Conservation (phyloP, 2,329 filamentous ascomycete genomes). For the Hypoxylon sp. region DNA sequence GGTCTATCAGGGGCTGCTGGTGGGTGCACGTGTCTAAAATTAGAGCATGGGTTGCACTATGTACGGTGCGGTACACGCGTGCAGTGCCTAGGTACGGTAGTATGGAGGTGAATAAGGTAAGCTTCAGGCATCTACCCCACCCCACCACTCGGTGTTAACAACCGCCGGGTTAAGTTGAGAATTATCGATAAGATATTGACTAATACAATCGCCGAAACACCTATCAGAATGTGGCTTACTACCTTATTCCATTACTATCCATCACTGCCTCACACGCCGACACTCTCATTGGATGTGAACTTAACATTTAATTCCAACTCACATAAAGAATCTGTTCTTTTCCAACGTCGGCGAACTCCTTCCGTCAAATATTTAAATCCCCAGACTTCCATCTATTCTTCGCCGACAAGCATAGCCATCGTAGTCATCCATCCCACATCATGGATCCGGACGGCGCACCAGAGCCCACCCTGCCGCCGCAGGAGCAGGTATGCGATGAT, state of each 20-base stretch:
- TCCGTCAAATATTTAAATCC: not conserved
- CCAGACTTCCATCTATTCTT: not conserved
- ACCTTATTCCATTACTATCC: constrained; percentile 39
- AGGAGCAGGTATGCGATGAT: constrained; percentile 53
- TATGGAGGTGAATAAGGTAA: not conserved
- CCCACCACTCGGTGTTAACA: constrained; percentile 1
- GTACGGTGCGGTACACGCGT: too few species aligned
- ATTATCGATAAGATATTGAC: constrained; percentile 36
- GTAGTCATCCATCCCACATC: constrained; percentile 10
- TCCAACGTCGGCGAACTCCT: not conserved
- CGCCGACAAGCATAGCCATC: not conserved
- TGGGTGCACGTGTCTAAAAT: too few species aligned
- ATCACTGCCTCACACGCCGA: constrained; percentile 11
- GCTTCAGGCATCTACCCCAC: not conserved
- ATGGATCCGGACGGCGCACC: constrained; percentile 54
- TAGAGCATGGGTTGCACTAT: too few species aligned
- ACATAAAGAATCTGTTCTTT: not conserved
- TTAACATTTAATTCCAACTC: not conserved
- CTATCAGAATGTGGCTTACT: constrained; percentile 17
- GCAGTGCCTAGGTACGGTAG: too few species aligned
- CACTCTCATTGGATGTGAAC: not conserved
- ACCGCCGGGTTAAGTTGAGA: constrained; percentile 9
- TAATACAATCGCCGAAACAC: constrained; percentile 15
- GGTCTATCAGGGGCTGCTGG: too few species aligned
- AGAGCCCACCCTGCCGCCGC: constrained; percentile 54